A percentile compares a stretch with the other conserved stretches of the same genome.
These are phyloP conservation scores for Trifolium fragiferum DNA, from an alignment of 306 rosid genomes.

Conservation along the genomic window DNA sequence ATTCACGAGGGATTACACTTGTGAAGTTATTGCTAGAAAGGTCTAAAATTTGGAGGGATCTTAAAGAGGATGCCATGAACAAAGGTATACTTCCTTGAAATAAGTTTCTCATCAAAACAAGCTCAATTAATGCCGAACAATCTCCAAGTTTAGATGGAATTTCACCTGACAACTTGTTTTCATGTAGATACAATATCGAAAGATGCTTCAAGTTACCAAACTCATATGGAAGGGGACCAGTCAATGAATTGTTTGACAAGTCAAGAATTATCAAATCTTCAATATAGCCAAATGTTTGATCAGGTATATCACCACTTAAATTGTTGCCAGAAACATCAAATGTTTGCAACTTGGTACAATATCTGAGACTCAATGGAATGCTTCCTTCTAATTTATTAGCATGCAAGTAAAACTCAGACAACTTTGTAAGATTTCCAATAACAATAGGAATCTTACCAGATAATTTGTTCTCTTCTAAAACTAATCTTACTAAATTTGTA, in stretches of 20 bases:
- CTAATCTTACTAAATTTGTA: too few species aligned
- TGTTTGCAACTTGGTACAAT: neutral
- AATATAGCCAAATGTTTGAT: too few species aligned
- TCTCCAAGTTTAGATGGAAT: too few species aligned
- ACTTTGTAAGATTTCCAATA: neutral
- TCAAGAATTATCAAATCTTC: too few species aligned
- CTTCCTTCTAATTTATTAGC: neutral
- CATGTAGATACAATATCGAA: neutral
- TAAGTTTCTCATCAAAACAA: too few species aligned
- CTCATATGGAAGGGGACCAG: slow-evolving; percentile 37
- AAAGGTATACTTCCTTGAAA: slow-evolving; percentile 34
- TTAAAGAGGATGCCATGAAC: neutral
- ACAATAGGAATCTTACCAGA: neutral
- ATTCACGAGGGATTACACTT: neutral
- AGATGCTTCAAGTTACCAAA: slow-evolving; percentile 38
- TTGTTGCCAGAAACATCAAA: neutral
- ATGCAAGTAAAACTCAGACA: neutral
- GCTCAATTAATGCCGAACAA: too few species aligned
- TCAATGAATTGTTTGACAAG: slow-evolving; percentile 29
- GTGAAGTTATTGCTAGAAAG: neutral
- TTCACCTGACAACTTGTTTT: slow-evolving; percentile 41
- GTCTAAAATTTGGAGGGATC: neutral
- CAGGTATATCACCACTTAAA: too few species aligned
- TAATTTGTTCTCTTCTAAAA: too few species aligned
- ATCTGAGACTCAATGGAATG: too few species aligned